phyloP scores from a whole-genome alignment of 1,284 basidiomycete species.

The Mycena sp. region DNA sequence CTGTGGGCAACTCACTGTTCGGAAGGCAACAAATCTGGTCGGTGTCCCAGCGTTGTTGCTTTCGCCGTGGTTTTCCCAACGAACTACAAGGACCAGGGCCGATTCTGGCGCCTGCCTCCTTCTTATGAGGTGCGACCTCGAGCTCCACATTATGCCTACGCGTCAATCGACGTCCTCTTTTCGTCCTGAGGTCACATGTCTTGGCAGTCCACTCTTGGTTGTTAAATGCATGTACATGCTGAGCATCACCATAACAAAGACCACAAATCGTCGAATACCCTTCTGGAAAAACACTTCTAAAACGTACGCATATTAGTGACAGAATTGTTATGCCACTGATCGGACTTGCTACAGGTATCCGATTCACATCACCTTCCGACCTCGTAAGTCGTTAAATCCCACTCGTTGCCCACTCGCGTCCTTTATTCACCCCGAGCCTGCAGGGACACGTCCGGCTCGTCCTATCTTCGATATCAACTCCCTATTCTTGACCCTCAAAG shows the following conservation, averaged over 20 bases:
- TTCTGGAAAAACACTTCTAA: constrained; percentile 44
- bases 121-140: constrained; percentile 43
- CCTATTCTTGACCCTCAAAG: constrained; percentile 54
- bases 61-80: constrained; percentile 52
- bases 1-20: constrained; percentile 41
- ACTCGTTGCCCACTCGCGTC: too few relatives aligned
- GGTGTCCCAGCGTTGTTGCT: constrained; percentile 51
- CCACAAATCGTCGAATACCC: constrained; percentile 38
- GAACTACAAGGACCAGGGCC: constrained; percentile 43
- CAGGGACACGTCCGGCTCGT: constrained; percentile 16
- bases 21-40: constrained; percentile 7
- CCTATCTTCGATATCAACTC: constrained; percentile 39
- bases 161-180: not conserved
- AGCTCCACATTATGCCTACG: not conserved
- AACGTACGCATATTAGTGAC: constrained; percentile 38
- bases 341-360: constrained; percentile 31
- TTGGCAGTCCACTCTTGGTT: constrained; percentile 47
- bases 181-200: constrained; percentile 34
- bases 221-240: constrained; percentile 48
- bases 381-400: constrained; percentile 35
- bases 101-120: constrained; percentile 49
- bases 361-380: constrained; percentile 40
- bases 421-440: not conserved
- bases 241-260: constrained; percentile 44
- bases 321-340: not conserved